These are phyloP conservation scores for Yamadazyma trypodendri DNA, from an alignment of 1,139 yeast genomes.

Conservation along the genomic window DNA sequence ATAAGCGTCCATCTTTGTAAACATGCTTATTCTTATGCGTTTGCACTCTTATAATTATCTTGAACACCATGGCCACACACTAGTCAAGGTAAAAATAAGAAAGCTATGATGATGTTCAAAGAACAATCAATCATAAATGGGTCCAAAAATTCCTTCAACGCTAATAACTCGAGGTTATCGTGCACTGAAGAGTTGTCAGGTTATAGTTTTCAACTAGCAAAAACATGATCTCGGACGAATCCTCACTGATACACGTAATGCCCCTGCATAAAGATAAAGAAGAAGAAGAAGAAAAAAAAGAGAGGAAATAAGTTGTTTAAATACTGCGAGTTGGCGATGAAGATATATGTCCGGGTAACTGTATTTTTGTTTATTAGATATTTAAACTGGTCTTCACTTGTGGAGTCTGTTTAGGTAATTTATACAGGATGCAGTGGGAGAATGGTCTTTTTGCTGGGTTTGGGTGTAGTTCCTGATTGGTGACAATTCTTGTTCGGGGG, in stretches of 20 bases:
- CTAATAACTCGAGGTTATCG: conserved; percentile 43
- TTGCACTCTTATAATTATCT: conserved; percentile 7
- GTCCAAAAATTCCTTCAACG: conserved; percentile 79
- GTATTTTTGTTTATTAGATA: background rate
- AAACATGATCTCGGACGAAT: conserved; percentile 99
- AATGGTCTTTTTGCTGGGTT: no score
- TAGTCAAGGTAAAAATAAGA: conserved; percentile 10
- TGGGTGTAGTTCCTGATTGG: no score
- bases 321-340: conserved; percentile 2
- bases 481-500: conserved; percentile 1
- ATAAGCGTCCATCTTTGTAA: no score
- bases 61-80: conserved; percentile 18
- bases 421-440: conserved; percentile 7
- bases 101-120: conserved; percentile 26
- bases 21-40: no score
- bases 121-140: conserved; percentile 24
- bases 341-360: conserved; percentile 15
- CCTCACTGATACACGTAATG: conserved; percentile 99
- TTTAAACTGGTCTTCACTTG: conserved; percentile 1
- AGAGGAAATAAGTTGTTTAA: conserved; percentile 6
- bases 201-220: conserved; percentile 99
- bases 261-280: conserved; percentile 99
- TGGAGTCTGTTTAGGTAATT: conserved; percentile 9
- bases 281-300: conserved; percentile 6
- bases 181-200: conserved; percentile 91